A percentile compares a stretch with the other conserved stretches of the same genome.
Conservation (phyloP, 2,329 filamentous ascomycete genomes). For the Fusarium transvaalense region DNA sequence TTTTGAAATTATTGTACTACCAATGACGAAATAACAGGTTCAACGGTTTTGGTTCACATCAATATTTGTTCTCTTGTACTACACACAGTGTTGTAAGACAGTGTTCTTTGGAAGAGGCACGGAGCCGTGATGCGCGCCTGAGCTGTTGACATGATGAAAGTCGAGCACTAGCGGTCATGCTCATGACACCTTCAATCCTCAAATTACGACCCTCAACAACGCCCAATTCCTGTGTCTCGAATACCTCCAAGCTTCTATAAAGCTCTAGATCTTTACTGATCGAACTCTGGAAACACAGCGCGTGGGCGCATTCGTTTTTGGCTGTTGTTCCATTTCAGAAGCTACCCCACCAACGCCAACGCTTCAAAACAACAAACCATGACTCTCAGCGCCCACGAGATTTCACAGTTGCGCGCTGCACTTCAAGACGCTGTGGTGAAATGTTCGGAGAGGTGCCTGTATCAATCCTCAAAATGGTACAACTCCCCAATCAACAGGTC, state of each 20-base stretch:
- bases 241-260: background rate
- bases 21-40: slow-evolving; percentile 13
- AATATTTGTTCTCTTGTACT: background rate
- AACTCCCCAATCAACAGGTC: background rate
- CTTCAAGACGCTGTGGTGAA: slow-evolving; percentile 89
- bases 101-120: background rate
- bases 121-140: slow-evolving; percentile 11
- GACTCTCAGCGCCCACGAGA: slow-evolving; percentile 68
- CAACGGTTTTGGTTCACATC: slow-evolving; percentile 14
- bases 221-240: background rate
- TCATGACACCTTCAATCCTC: slow-evolving; percentile 32
- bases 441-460: slow-evolving; percentile 94
- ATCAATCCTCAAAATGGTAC: slow-evolving; percentile 97
- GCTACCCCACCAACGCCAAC: slow-evolving; percentile 33
- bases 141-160: slow-evolving; percentile 34
- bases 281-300: slow-evolving; percentile 1
- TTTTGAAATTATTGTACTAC: slow-evolving; percentile 13
- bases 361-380: slow-evolving; percentile 53
- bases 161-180: slow-evolving; percentile 20
- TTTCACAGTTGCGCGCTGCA: slow-evolving; percentile 75
- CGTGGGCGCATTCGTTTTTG: slow-evolving; percentile 6
- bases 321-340: slow-evolving; percentile 19
- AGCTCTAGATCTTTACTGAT: background rate
- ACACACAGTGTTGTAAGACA: slow-evolving; percentile 18
- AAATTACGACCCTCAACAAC: background rate